Conservation (phyloP, 441 rosid genomes). For the Erodium trifolium region DNA sequence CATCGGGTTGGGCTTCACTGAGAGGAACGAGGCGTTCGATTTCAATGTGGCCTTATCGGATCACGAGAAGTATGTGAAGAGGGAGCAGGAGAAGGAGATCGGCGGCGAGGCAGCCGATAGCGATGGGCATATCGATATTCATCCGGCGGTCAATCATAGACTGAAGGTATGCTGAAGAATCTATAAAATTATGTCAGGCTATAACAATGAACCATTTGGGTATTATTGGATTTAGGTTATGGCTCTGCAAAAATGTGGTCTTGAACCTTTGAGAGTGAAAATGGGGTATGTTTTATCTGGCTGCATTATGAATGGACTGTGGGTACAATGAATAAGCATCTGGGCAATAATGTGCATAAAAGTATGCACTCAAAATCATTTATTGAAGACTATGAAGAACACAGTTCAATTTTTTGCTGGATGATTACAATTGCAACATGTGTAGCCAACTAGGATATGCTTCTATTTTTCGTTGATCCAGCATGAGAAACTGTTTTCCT, state of each 20-base stretch:
- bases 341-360: not conserved
- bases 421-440: not conserved
- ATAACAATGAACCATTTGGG: not conserved
- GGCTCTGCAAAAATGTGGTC: not conserved
- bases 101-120: conserved; percentile 51
- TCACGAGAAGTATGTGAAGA: conserved; percentile 82
- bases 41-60: conserved; percentile 96
- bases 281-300: not conserved
- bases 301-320: not conserved
- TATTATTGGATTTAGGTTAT: not conserved
- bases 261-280: not conserved
- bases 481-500: conserved; percentile 11
- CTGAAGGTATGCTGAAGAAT: conserved; percentile 48
- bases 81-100: conserved; percentile 68
- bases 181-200: not conserved
- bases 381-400: not conserved
- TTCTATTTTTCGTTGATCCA: too few species aligned
- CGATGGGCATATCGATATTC: conserved; percentile 75
- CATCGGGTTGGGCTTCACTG: conserved; percentile 78
- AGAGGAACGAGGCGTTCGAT: conserved; percentile 98
- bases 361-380: not conserved
- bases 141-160: conserved; percentile 92
- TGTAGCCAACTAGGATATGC: too few species aligned
- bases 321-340: not conserved
- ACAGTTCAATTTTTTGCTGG: conserved; percentile 62